A percentile compares a stretch with the other conserved stretches of the same genome.
phyloP scores from a whole-genome alignment of 257 asterid genomes.

The Solanum peruvianum region DNA sequence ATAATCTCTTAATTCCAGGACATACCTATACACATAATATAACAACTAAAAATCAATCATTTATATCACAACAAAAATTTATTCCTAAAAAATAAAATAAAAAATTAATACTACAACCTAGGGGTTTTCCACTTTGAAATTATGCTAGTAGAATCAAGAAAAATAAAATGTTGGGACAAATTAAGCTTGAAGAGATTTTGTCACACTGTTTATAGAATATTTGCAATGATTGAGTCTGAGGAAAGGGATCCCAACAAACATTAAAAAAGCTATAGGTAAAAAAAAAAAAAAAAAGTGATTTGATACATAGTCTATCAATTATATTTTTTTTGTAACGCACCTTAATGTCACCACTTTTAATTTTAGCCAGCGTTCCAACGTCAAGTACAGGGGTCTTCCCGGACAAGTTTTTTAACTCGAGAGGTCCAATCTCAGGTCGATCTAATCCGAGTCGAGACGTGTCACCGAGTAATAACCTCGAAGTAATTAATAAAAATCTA shows the following conservation, averaged over 20 bases:
- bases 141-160: not conserved
- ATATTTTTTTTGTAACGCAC: conserved; percentile 11
- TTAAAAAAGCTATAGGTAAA: not conserved
- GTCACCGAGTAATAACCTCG: conserved; percentile 47
- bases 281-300: not conserved
- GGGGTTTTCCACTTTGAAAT: not conserved
- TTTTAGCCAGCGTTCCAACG: conserved; percentile 65
- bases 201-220: not conserved
- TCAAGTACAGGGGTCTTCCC: conserved; percentile 66
- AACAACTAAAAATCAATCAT: not conserved
- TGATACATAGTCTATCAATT: not conserved
- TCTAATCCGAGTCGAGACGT: conserved; percentile 45
- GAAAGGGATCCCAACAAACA: conserved; percentile 14
- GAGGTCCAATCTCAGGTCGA: conserved; percentile 48
- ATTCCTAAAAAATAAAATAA: not conserved
- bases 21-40: conserved; percentile 18
- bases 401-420: conserved; percentile 49
- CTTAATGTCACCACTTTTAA: conserved; percentile 65
- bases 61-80: not conserved
- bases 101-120: not conserved
- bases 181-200: not conserved
- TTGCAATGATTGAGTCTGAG: conserved; percentile 12
- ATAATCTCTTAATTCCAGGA: conserved; percentile 38
- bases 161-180: not conserved
- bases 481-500: conserved; percentile 28